A percentile compares a stretch with the other conserved stretches of the same genome.
phyloP scores from a whole-genome alignment of 2,329 filamentous ascomycete genomes.

The Exophiala spinifera region DNA sequence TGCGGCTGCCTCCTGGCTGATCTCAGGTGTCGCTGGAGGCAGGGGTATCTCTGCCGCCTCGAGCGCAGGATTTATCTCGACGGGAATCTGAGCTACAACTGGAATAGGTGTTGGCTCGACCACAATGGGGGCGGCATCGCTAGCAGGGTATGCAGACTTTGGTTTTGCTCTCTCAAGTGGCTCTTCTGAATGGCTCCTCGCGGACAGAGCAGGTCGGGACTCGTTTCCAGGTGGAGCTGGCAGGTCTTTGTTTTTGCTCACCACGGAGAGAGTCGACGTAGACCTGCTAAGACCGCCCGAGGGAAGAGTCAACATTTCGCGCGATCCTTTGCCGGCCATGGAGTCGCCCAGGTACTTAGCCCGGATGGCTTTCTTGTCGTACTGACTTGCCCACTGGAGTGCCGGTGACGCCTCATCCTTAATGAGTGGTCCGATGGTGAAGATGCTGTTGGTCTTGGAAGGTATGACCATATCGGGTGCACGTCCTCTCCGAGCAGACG shows the following conservation, averaged over 20 bases:
- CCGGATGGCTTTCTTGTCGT: constrained; percentile 83
- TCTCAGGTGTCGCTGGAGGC: constrained; percentile 26
- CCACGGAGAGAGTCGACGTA: constrained; percentile 24
- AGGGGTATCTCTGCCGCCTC: constrained; percentile 38
- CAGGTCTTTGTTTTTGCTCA: constrained; percentile 27
- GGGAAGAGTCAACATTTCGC: constrained; percentile 41
- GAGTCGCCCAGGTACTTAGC: constrained; percentile 78
- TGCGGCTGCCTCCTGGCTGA: neutral
- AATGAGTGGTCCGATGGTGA: constrained; percentile 82
- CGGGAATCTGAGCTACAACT: constrained; percentile 33
- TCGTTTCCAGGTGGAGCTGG: constrained; percentile 15
- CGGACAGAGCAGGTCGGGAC: constrained; percentile 6
- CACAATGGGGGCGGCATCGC: constrained; percentile 1
- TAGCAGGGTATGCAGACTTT: neutral
- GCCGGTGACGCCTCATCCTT: constrained; percentile 85
- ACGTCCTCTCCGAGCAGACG: constrained; percentile 57
- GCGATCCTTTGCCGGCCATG: constrained; percentile 66
- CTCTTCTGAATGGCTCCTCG: constrained; percentile 20
- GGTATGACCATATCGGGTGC: constrained; percentile 49
- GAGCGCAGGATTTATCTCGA: constrained; percentile 26
- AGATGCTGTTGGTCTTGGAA: constrained; percentile 80
- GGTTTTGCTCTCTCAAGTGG: neutral
- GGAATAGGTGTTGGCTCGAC: constrained; percentile 22
- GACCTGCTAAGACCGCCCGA: constrained; percentile 35
- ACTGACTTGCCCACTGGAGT: constrained; percentile 95